A percentile compares a stretch with the other conserved stretches of the same genome.
Conservation (phyloP, 345 rosid genomes). For the Euphorbia pulcherrima region DNA sequence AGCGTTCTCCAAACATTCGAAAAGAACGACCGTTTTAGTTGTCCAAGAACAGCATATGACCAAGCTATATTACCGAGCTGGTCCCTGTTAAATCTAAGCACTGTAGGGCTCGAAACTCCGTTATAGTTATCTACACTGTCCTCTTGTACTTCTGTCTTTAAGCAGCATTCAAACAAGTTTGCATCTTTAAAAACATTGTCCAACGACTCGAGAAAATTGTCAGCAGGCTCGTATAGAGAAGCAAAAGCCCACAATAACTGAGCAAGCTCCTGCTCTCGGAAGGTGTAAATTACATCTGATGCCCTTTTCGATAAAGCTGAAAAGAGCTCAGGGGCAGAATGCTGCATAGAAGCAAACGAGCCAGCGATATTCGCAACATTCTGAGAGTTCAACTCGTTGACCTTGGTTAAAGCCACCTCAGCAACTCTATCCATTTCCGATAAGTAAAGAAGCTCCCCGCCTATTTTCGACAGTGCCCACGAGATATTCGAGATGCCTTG, state of each 20-base stretch:
- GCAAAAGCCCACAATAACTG: constrained; percentile 93
- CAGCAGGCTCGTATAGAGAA: constrained; percentile 70
- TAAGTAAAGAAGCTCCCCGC: constrained; percentile 77
- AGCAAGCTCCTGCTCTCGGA: constrained; percentile 81
- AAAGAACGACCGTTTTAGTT: constrained; percentile 60
- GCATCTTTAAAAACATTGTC: constrained; percentile 50
- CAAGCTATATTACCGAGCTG: constrained; percentile 93
- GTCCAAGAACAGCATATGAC: constrained; percentile 92
- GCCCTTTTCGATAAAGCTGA: constrained; percentile 65
- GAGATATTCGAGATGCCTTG: constrained; percentile 91
- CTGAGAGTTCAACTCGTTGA: constrained; percentile 72
- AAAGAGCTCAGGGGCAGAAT: constrained; percentile 73
- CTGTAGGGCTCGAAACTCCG: constrained; percentile 32
- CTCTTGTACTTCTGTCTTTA: constrained; percentile 25
- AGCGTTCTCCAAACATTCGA: constrained; percentile 58
- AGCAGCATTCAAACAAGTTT: constrained; percentile 48
- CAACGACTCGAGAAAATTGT: constrained; percentile 56
- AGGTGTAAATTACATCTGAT: constrained; percentile 39
- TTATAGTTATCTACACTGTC: constrained; percentile 17
- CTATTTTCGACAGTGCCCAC: constrained; percentile 89
- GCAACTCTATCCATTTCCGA: constrained; percentile 97
- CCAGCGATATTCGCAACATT: constrained; percentile 91
- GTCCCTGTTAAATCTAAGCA: constrained; percentile 63
- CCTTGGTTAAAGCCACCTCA: constrained; percentile 73
- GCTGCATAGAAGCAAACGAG: constrained; percentile 85